Evolutionary conservation across 495 filamentous ascomycete species (phyloP), one percentile per base, ranked within the genome.

Genomic region (Parathielavia appendiculata): DNA sequence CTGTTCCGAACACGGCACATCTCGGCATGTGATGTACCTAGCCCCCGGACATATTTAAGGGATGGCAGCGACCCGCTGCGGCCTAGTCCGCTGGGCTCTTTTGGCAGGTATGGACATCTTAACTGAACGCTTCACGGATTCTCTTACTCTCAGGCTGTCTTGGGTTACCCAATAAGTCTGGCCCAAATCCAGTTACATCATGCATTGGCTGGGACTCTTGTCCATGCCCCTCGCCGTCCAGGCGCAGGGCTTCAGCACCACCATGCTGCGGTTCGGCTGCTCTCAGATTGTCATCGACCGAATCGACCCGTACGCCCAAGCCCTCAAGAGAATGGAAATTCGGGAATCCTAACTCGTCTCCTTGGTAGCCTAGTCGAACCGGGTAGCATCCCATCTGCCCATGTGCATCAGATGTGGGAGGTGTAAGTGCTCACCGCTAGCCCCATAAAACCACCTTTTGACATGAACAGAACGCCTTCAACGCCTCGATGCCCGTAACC

Each of bases 401-500:
- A 76, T 56, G 71, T 74, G 14, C 76, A 79, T 48, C 77, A 80
- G 49, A 73, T 79, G 75, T 77, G 11, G 75, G 76, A 17, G 75
- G 75, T 20, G 64, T 66, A 55, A 19, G 58, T 57, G n/a, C n/a
- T n/a, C n/a, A n/a, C n/a, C n/a, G n/a, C n/a, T n/a, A n/a, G n/a
- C n/a, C n/a, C n/a, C n/a, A n/a, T n/a, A n/a, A n/a, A n/a, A n/a
- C n/a, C n/a, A n/a, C n/a, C n/a, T n/a, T n/a, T n/a, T n/a, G n/a
- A n/a, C n/a, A n/a, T n/a, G n/a, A n/a, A 22, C 23, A 68, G 67
- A 59, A 76, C 50, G 71, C 63, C 36, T 76, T 78, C 71, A 76
- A 76, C 64, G 72, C 70, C 1, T 68, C 69, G 35, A 76, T 78
- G 71, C 70, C 73, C 2, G 32, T 36, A 9, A 66, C 64, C 19